A percentile compares a stretch with the other conserved stretches of the same genome.
phyloP scores from a whole-genome alignment of 2,329 filamentous ascomycete genomes.

The Claviceps monticola region DNA sequence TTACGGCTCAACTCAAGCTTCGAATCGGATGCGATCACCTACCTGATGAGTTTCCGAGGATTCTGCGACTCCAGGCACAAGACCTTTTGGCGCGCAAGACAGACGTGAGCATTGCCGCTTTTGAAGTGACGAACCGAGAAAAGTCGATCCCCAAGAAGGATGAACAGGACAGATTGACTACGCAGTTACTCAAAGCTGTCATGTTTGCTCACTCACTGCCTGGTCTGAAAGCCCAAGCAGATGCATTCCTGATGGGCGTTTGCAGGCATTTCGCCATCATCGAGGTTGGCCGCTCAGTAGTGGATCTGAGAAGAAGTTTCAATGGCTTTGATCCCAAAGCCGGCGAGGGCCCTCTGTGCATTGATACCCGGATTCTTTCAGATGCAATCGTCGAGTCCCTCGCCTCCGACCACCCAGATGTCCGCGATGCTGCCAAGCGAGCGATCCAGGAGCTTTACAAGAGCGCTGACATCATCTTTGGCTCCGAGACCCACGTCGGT shows the following conservation, averaged over 20 bases:
- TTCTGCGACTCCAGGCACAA: slow-evolving; percentile 78
- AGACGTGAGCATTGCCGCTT: slow-evolving; percentile 53
- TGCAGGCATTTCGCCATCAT: slow-evolving; percentile 84
- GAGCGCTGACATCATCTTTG: slow-evolving; percentile 65
- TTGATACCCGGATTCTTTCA: slow-evolving; percentile 76
- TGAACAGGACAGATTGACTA: slow-evolving; percentile 67
- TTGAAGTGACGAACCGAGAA: slow-evolving; percentile 64
- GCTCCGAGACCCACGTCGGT: slow-evolving; percentile 54
- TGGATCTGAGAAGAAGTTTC: slow-evolving; percentile 60
- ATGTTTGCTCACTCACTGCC: slow-evolving; percentile 75
- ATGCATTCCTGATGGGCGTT: slow-evolving; percentile 61
- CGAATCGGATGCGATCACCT: slow-evolving; percentile 77
- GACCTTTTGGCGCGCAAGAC: slow-evolving; percentile 64
- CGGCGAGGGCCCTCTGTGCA: slow-evolving; percentile 74
- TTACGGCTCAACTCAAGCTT: slow-evolving; percentile 81
- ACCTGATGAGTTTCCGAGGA: slow-evolving; percentile 74
- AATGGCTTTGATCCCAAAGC: slow-evolving; percentile 73
- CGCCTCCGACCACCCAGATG: slow-evolving; percentile 66
- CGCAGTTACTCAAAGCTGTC: slow-evolving; percentile 77
- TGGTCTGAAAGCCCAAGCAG: slow-evolving; percentile 65
- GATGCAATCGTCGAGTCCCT: slow-evolving; percentile 85
- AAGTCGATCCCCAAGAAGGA: slow-evolving; percentile 80
- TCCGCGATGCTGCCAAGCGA: slow-evolving; percentile 70
- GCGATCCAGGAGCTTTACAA: slow-evolving; percentile 69
- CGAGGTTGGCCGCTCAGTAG: slow-evolving; percentile 75